Evolutionary conservation across 805 yeast species (phyloP).

Genomic region (Starmera quercuum): DNA sequence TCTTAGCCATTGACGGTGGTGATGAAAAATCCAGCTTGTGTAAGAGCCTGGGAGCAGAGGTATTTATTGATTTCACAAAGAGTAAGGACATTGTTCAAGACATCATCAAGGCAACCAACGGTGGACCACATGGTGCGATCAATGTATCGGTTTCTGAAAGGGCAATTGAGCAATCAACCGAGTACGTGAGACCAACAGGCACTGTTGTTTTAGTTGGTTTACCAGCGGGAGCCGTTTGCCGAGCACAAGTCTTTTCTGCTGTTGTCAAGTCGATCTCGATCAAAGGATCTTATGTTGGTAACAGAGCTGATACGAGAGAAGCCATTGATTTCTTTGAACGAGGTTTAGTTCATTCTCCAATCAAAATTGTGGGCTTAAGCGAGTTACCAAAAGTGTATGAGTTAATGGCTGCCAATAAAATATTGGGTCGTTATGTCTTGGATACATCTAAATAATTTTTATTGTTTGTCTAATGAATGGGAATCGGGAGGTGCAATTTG

Average conservation of each 20-base stretch:
- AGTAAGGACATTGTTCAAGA: constrained; percentile 39
- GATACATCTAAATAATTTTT: constrained; percentile 48
- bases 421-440: constrained; percentile 69
- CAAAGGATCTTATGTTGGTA: constrained; percentile 17
- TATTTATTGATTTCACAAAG: constrained; percentile 42
- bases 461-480: not conserved
- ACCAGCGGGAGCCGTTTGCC: constrained; percentile 38
- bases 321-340: constrained; percentile 57
- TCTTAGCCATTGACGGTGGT: constrained; percentile 65
- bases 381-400: constrained; percentile 41
- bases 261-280: constrained; percentile 36
- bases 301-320: constrained; percentile 33
- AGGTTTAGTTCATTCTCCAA: constrained; percentile 52
- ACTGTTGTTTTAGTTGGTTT: constrained; percentile 52
- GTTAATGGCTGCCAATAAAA: constrained; percentile 43
- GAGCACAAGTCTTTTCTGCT: constrained; percentile 33
- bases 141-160: constrained; percentile 48
- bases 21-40: constrained; percentile 49
- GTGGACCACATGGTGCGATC: constrained; percentile 61
- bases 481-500: not conserved
- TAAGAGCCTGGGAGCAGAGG: constrained; percentile 51
- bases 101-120: constrained; percentile 36
- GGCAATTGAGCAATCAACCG: constrained; percentile 36
- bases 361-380: constrained; percentile 43
- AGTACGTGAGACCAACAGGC: constrained; percentile 47